Percentiles rank a stretch among this genome's conserved stretches.
Evolutionary conservation across 257 asterid genomes (phyloP).

Genomic region (Ophiorrhiza pumila): DNA sequence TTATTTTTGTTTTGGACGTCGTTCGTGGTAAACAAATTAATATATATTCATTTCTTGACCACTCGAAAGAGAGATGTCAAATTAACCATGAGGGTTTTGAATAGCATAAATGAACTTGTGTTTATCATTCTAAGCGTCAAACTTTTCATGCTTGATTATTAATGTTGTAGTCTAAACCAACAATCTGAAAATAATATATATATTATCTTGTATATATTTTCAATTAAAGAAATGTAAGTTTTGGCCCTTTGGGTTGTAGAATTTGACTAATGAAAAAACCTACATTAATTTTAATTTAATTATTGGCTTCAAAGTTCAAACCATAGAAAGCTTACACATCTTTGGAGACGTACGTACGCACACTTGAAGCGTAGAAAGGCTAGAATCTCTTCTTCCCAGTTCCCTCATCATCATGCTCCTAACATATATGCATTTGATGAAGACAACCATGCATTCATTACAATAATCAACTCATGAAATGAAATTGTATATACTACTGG

Average conservation of each 20-base stretch:
- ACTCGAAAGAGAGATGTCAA: neutral
- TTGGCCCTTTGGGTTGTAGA: slow-evolving; percentile 22
- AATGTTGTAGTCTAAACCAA: neutral
- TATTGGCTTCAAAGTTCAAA: slow-evolving; percentile 18
- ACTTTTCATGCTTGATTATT: neutral
- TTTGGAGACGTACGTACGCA: slow-evolving; percentile 4
- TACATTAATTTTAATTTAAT: slow-evolving; percentile 8
- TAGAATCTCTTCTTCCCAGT: neutral
- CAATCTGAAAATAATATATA: slow-evolving; percentile 7
- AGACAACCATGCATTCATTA: too few relatives aligned
- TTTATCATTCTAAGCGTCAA: slow-evolving; percentile 8
- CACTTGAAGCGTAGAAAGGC: too few relatives aligned
- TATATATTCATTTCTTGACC: slow-evolving; percentile 6
- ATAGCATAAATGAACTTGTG: neutral
- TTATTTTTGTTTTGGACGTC: too few relatives aligned
- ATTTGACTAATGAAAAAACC: slow-evolving; percentile 20
- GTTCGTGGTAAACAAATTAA: too few relatives aligned
- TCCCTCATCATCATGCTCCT: too few relatives aligned
- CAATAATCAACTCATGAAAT: too few relatives aligned
- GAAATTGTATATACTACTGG: too few relatives aligned
- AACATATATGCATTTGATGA: too few relatives aligned
- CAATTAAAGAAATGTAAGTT: slow-evolving; percentile 2
- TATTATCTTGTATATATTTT: neutral
- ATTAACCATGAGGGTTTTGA: neutral
- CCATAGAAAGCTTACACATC: slow-evolving; percentile 1